Evolutionary conservation across 1,139 yeast genomes (phyloP), one percentile per base, ranked within the genome.

Genomic region (Geotrichum aggregatum): DNA sequence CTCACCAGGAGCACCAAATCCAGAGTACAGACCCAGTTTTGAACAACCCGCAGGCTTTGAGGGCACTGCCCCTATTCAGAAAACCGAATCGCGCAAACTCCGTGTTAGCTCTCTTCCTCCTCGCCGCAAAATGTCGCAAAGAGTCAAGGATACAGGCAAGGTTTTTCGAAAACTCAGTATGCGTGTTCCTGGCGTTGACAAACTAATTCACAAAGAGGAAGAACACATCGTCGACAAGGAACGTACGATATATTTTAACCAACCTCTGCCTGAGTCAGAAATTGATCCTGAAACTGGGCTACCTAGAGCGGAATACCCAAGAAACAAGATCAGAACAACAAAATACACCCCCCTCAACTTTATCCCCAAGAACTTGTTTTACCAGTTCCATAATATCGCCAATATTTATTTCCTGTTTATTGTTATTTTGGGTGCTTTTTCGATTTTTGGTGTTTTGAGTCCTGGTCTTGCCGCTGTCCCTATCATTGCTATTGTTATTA

Each of bases 381-480:
- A 76, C 59, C 97, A 89, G 70, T 89, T 89, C 66, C 80, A 79
- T 55, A 91, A 89, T 66, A 82, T 87, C 60, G 97, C 97, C 49
- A 89, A 89, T 68, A 71, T 83, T 47, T 89, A 87, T 72, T 89
- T 89, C 75, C 74, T 89, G 64, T 69, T 84, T 36, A 73, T 88
- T 71, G 84, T 83, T 61, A 84, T 89, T 57, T 71, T 89, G 61
- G 94, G 95, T 54, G 67, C 70, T 16, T 88, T 92, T 72, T 79
- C 86, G 57, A 83, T 92, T 52, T 92, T 92, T 67, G 98, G 98
- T 63, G 97, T 91, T 36, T 80, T 85, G 14, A 83, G 80, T 58
- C 97, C 98, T 0, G 98, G 92, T 2, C 71, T 92, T 58, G 85
- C 95, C 8, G 91, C 96, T 1, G 97, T 89, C 44, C 98, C 98